phyloP scores from a whole-genome alignment of 2,329 filamentous ascomycete species.

The Magnaporthiopsis incrustans region DNA sequence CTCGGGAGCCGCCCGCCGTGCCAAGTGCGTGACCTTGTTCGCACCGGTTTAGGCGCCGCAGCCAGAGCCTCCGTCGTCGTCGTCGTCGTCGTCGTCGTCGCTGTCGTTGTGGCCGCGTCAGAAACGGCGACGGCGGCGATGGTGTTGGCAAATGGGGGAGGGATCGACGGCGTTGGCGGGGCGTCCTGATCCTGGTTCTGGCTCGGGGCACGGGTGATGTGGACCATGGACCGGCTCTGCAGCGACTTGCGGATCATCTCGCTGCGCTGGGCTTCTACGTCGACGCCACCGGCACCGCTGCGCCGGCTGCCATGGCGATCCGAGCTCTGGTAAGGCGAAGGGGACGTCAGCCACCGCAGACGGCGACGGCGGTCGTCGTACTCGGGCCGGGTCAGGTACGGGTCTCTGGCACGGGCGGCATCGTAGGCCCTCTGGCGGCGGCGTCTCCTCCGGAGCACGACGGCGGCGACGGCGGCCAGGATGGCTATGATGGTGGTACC shows the following conservation, averaged over 20 bases:
- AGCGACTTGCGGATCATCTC: slow-evolving; percentile 37
- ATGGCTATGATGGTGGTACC: neutral
- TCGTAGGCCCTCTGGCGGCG: neutral
- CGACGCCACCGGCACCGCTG: slow-evolving; percentile 14
- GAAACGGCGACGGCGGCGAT: too few species aligned
- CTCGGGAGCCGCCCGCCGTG: neutral
- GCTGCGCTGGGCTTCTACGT: slow-evolving; percentile 29
- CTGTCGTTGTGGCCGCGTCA: neutral
- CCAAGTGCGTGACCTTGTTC: neutral
- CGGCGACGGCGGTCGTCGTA: neutral
- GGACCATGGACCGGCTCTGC: slow-evolving; percentile 17
- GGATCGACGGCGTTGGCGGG: neutral
- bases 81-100: too few species aligned
- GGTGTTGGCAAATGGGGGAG: neutral
- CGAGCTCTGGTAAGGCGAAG: neutral
- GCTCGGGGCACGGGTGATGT: neutral
- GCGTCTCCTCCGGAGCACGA: neutral
- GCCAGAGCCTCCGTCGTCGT: neutral
- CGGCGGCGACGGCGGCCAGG: neutral
- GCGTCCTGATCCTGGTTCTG: neutral
- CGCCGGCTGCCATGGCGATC: too few species aligned
- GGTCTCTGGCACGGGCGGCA: neutral
- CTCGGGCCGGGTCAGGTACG: neutral
- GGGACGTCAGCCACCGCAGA: neutral
- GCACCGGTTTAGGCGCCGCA: neutral